These are phyloP conservation scores for Sporothrix brasiliensis DNA, from an alignment of 2,329 filamentous ascomycete genomes.

Conservation along the genomic window DNA sequence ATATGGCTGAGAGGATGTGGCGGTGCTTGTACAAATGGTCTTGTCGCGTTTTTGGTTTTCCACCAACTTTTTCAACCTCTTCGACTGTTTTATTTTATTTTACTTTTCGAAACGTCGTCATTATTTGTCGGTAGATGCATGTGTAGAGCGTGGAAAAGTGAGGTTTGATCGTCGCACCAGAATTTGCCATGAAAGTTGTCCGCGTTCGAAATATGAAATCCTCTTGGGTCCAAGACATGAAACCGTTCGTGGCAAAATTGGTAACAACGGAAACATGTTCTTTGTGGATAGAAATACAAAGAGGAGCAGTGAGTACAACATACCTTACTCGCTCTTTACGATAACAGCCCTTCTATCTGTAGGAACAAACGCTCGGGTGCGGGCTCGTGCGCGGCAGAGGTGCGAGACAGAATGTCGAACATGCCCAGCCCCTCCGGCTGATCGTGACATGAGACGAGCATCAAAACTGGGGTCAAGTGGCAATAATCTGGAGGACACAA, in stretches of 20 bases:
- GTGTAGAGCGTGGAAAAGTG: neutral
- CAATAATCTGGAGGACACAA: neutral
- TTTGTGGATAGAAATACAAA: neutral
- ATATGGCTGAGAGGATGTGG: neutral
- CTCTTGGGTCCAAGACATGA: neutral
- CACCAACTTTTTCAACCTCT: neutral
- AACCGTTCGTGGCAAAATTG: neutral
- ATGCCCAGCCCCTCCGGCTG: neutral
- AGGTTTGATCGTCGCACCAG: conserved; percentile 21
- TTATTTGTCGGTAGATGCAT: neutral
- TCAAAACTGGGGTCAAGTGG: conserved; percentile 1
- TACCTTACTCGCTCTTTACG: neutral
- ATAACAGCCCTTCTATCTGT: no score
- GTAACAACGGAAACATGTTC: neutral
- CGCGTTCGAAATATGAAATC: neutral
- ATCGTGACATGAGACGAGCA: conserved; percentile 26
- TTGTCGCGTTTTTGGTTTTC: no score
- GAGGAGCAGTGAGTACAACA: neutral
- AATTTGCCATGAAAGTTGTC: neutral
- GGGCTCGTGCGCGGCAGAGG: conserved; percentile 8
- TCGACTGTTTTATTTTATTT: neutral
- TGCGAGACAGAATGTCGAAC: neutral
- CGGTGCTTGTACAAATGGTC: neutral
- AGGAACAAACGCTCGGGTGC: neutral
- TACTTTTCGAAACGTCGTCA: neutral